Evolutionary conservation across 2,329 filamentous ascomycete species (phyloP).

Genomic region (Pseudogymnoascus verrucosus): DNA sequence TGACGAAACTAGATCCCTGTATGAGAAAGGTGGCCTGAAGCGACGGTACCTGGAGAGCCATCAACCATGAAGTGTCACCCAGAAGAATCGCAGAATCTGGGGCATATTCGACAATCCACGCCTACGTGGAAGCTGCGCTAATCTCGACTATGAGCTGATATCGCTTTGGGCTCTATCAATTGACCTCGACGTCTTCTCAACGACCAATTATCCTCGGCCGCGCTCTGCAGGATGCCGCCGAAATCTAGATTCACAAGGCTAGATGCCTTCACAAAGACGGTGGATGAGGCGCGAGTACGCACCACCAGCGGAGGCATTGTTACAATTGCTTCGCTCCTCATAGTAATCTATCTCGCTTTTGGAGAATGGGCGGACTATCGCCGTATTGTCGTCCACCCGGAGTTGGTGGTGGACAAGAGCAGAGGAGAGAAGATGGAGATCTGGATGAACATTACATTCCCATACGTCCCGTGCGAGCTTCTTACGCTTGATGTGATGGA

Average conservation of each 20-base stretch:
- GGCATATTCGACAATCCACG: slow-evolving; percentile 4
- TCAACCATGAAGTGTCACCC: neutral
- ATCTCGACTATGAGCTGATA: slow-evolving; percentile 1
- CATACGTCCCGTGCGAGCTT: slow-evolving; percentile 86
- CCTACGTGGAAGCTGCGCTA: slow-evolving; percentile 1
- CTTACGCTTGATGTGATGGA: slow-evolving; percentile 98
- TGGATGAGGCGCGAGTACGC: slow-evolving; percentile 93
- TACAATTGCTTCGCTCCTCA: slow-evolving; percentile 80
- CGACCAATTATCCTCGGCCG: neutral
- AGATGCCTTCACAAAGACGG: slow-evolving; percentile 98
- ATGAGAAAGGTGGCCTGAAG: slow-evolving; percentile 6
- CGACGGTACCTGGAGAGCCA: neutral
- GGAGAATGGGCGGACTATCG: slow-evolving; percentile 96
- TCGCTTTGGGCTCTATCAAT: slow-evolving; percentile 1
- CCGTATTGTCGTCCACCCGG: slow-evolving; percentile 75
- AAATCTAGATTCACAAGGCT: slow-evolving; percentile 95
- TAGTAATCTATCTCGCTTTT: slow-evolving; percentile 83
- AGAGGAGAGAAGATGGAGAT: slow-evolving; percentile 99
- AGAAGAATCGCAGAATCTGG: neutral
- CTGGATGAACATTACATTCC: slow-evolving; percentile 94
- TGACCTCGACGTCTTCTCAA: neutral
- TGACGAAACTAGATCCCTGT: slow-evolving; percentile 1
- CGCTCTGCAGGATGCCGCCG: slow-evolving; percentile 56
- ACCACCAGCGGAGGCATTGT: slow-evolving; percentile 94
- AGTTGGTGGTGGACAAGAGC: slow-evolving; percentile 93